phyloP scores from a whole-genome alignment of 768 basidiomycete species.

The Suillus brevipes region DNA sequence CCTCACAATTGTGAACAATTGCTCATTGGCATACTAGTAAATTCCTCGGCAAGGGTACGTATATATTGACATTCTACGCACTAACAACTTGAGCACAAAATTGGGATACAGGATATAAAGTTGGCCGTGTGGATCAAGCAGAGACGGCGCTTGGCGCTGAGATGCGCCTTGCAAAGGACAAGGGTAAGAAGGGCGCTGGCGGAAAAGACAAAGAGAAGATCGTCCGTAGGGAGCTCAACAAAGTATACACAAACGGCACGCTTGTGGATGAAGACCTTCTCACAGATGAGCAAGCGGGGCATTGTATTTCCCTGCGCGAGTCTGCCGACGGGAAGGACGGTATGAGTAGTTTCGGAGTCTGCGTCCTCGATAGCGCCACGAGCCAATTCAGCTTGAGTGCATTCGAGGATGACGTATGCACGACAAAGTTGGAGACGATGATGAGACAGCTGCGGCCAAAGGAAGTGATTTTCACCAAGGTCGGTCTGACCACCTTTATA shows the following conservation, averaged over 20 bases:
- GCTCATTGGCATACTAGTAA: constrained; percentile 46
- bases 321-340: constrained; percentile 34
- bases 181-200: constrained; percentile 37
- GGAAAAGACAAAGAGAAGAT: constrained; percentile 81
- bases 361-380: constrained; percentile 91
- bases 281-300: constrained; percentile 90
- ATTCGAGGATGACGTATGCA: constrained; percentile 90
- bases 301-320: constrained; percentile 89
- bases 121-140: constrained; percentile 94
- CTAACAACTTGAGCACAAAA: not conserved
- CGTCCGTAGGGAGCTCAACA: constrained; percentile 88
- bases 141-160: constrained; percentile 97
- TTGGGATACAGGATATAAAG: constrained; percentile 69
- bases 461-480: constrained; percentile 90
- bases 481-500: constrained; percentile 27
- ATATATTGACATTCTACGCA: not conserved
- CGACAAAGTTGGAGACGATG: constrained; percentile 91
- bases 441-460: constrained; percentile 90
- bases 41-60: constrained; percentile 74
- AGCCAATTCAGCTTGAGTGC: constrained; percentile 90
- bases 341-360: constrained; percentile 76
- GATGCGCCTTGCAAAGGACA: constrained; percentile 81
- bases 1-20: constrained; percentile 8
- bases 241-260: constrained; percentile 96
- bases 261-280: constrained; percentile 88